Conservation (phyloP, 2,329 filamentous ascomycete species). For the Neurospora sp. region DNA sequence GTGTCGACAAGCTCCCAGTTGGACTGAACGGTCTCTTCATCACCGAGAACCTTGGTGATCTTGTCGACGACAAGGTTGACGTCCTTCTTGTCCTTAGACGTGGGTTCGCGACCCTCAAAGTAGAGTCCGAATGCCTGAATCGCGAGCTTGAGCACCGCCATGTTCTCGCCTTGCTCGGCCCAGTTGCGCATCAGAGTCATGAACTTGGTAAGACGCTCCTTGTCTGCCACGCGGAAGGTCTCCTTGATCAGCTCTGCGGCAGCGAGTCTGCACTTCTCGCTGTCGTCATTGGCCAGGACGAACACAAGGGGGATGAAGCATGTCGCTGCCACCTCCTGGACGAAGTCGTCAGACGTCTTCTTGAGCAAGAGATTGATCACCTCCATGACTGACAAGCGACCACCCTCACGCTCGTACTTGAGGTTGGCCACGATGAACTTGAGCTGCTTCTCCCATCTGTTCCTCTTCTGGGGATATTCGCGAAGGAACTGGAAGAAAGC, state of each 20-base stretch:
- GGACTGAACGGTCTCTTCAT: conserved; percentile 40
- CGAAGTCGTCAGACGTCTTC: conserved; percentile 72
- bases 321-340: conserved; percentile 70
- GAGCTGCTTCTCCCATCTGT: conserved; percentile 80
- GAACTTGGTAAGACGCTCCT: conserved; percentile 61
- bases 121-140: conserved; percentile 77
- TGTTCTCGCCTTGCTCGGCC: conserved; percentile 65
- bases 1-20: conserved; percentile 69
- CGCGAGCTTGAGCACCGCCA: conserved; percentile 60
- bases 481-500: conserved; percentile 91
- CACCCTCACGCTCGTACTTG: conserved; percentile 80
- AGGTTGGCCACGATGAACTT: conserved; percentile 84
- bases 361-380: conserved; percentile 75
- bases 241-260: conserved; percentile 72
- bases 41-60: conserved; percentile 42
- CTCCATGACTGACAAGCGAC: conserved; percentile 88
- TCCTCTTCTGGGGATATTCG: conserved; percentile 88
- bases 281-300: conserved; percentile 80
- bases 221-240: conserved; percentile 69
- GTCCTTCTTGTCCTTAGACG: conserved; percentile 56
- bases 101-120: conserved; percentile 58
- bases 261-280: conserved; percentile 72
- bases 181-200: conserved; percentile 62
- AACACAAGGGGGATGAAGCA: conserved; percentile 84
- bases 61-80: conserved; percentile 50